Evolutionary conservation across 257 asterid species (phyloP), one percentile per base, ranked within the genome.

Genomic region (Catharanthus roseus): DNA sequence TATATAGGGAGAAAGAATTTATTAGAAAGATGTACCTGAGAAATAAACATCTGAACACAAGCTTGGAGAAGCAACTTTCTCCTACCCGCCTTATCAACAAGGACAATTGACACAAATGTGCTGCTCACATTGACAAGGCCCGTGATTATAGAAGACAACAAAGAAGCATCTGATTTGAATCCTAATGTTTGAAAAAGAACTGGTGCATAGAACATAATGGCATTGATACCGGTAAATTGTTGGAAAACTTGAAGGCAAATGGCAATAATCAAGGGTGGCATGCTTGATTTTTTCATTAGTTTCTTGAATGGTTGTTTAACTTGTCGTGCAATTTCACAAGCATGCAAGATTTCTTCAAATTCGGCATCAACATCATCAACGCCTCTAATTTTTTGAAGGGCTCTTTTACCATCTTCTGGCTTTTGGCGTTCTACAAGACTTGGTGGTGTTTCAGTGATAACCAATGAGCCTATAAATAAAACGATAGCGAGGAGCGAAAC

Each of bases 381-480:
- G 0, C 98, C 98, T 24, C 98, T 72, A 67, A 92, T 82, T 57
- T 63, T 85, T 67, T 72, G 71, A 1, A 88, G 79, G 0, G 90
- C 82, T 21, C 53, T 74, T 42, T 76, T 80, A 1, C 82, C 96
- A 2, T 83, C 78, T 0, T 65, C 67, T 13, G 75, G 76, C 6
- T 67, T 73, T 39, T 89, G 84, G 0, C 91, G 78, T 50, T 88
- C 85, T 1, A 88, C 70, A 0, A 92, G 85, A 60, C 96, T 89
- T 0, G 96, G 55, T 1, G 98, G 98, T 3, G 96, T 88, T 21
- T 92, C 96, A 6, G 81, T 82, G 72, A 89, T 92, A 68, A 88
- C 24, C 0, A 77, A 6, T 1, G 92, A 84, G 0, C 98, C 96
- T 0, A 82, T 0, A 26, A 85, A 75, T 6, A 88, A 89, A 23